Evolutionary conservation across 305 asterid genomes (phyloP), one percentile per base, ranked within the genome.

Genomic region (Fraxinus platypoda): DNA sequence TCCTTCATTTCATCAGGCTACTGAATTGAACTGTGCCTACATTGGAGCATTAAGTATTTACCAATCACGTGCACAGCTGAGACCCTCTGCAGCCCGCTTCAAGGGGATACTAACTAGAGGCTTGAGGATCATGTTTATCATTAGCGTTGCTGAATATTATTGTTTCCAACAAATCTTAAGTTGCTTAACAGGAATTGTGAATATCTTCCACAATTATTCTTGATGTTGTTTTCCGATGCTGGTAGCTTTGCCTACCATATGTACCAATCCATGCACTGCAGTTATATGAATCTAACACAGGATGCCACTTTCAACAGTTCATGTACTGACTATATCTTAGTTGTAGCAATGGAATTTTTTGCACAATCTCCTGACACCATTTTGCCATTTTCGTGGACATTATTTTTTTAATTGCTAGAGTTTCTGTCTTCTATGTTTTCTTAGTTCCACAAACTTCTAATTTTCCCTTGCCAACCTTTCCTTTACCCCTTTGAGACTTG

Each of bases 1-100:
- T 31, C 23, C 28, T 43, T 59, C 70, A 54, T 72, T 66, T 74
- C 64, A 78, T 73, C 26, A 31, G 74, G 79, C 83, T 75, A 77
- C 84, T 38, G 73, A n/a, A 73, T 73, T 78, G 34, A 77, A 79
- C 72, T 41, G 77, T 38, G 13, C 78, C 72, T 71, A 79, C 71
- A 46, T 64, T 49, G 77, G 46, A 8, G 21, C 73, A 25, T 66
- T 66, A 11, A 26, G 19, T 62, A 33, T 62, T 11, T 62, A 23
- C 71, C 30, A 9, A 59, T 59, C 71, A 59, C 31, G 15, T 59
- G 70, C 31, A 59, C 71, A 8, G 71, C 71, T 21, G 74, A 68
- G 37, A 68, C 35, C 34, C 74, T 12, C 71, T 59, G 71, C 71
- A 59, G 71, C 71, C 33, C 25, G 71, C 17, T 23, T 62, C 33